A percentile compares a stretch with the other conserved stretches of the same genome.
phyloP scores from a whole-genome alignment of 2,329 filamentous ascomycete genomes.

The Pseudopithomyces maydicus region DNA sequence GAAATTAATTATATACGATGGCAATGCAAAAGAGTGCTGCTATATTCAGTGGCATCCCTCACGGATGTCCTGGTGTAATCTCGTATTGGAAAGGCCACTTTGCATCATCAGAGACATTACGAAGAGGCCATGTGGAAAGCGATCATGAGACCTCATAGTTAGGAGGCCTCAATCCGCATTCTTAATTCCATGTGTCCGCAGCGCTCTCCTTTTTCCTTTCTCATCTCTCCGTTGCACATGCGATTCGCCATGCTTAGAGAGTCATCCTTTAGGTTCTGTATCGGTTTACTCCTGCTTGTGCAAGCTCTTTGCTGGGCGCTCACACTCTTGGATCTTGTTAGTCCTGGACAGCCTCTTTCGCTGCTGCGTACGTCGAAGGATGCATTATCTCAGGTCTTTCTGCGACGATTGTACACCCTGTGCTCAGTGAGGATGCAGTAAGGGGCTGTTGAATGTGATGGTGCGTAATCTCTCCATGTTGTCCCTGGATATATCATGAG shows the following conservation, averaged over 20 bases:
- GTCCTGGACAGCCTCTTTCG: conserved; percentile 31
- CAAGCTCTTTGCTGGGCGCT: conserved; percentile 39
- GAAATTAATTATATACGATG: not conserved
- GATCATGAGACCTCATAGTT: not conserved
- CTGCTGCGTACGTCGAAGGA: conserved; percentile 27
- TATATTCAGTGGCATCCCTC: not conserved
- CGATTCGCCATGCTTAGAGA: conserved; percentile 30
- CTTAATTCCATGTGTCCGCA: not conserved
- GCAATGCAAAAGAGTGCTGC: not conserved
- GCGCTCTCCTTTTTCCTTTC: too few relatives aligned
- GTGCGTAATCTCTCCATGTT: too few relatives aligned
- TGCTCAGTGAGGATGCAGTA: too few relatives aligned
- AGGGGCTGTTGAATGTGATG: too few relatives aligned
- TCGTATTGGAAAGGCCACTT: conserved; percentile 3
- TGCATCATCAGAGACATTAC: not conserved
- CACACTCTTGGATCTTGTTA: conserved; percentile 36
- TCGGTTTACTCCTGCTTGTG: conserved; percentile 35
- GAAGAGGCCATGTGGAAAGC: not conserved
- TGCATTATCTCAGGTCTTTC: conserved; percentile 19
- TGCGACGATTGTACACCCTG: conserved; percentile 16
- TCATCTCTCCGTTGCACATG: not conserved
- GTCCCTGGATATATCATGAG: too few relatives aligned
- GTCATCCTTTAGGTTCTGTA: conserved; percentile 32
- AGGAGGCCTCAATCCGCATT: not conserved
- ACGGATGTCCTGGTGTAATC: not conserved